A percentile compares a stretch with the other conserved stretches of the same genome.
Conservation (phyloP, 441 rosid species). For the Bruguiera hainesii region DNA sequence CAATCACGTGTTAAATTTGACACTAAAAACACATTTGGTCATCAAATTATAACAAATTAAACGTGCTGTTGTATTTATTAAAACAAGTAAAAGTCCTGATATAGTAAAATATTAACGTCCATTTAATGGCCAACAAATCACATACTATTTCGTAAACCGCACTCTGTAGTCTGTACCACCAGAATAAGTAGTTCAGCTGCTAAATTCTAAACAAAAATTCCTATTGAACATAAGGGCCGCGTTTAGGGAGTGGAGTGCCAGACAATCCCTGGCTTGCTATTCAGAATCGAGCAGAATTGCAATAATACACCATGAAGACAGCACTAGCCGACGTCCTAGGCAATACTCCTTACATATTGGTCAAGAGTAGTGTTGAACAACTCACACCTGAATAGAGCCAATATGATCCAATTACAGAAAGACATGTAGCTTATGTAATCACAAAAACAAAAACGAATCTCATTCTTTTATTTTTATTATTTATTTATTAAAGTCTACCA, state of each 20-base stretch:
- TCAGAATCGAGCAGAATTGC: neutral
- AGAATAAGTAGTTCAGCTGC: neutral
- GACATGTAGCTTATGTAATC: neutral
- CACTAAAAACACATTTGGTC: no score
- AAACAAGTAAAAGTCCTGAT: no score
- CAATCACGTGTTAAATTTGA: no score
- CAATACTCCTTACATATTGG: conserved; percentile 78
- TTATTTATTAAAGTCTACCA: no score
- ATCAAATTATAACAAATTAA: no score
- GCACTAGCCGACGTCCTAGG: conserved; percentile 26
- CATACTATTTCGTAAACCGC: neutral
- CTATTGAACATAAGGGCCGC: neutral
- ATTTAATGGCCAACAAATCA: no score
- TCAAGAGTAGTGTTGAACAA: conserved; percentile 69
- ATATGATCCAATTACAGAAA: conserved; percentile 1
- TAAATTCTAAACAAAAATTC: neutral
- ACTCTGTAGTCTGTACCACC: neutral
- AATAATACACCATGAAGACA: neutral
- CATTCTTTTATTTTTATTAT: no score
- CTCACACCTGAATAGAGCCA: conserved; percentile 53
- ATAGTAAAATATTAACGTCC: no score
- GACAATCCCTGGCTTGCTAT: neutral
- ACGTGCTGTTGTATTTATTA: no score
- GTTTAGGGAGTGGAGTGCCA: neutral
- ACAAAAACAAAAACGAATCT: neutral